Conservation (phyloP, 371 early-diverging fungal species). For the Lichtheimia ornata region DNA sequence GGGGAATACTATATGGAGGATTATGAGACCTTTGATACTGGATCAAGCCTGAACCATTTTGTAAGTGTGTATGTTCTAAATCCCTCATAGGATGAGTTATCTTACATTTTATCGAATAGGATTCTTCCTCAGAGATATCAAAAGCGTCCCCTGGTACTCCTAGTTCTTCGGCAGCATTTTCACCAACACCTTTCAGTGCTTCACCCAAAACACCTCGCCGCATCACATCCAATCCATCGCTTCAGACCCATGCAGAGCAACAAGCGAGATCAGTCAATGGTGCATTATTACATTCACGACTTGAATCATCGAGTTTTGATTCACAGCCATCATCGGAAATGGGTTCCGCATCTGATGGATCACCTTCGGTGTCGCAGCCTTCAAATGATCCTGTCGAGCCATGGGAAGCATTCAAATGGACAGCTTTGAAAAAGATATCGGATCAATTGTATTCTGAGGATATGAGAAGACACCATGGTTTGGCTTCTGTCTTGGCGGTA, state of each 20-base stretch:
- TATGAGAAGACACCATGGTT: slow-evolving; percentile 56
- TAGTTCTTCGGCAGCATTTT: slow-evolving; percentile 15
- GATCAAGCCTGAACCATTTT: slow-evolving; percentile 38
- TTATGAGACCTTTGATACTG: slow-evolving; percentile 39
- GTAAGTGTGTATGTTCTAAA: slow-evolving; percentile 20
- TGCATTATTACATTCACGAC: slow-evolving; percentile 4
- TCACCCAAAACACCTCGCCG: slow-evolving; percentile 20
- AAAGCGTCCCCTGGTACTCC: slow-evolving; percentile 28
- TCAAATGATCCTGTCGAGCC: slow-evolving; percentile 38
- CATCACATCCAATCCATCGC: slow-evolving; percentile 10
- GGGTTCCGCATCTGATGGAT: slow-evolving; percentile 17
- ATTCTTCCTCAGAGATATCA: slow-evolving; percentile 46
- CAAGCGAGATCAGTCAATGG: slow-evolving; percentile 5
- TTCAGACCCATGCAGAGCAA: slow-evolving; percentile 4
- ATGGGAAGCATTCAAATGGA: slow-evolving; percentile 79
- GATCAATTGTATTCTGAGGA: slow-evolving; percentile 66
- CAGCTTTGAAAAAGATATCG: slow-evolving; percentile 65
- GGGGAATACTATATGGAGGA: slow-evolving; percentile 36
- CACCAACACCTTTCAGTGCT: slow-evolving; percentile 15
- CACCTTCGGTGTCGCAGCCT: slow-evolving; percentile 19
- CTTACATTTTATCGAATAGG: slow-evolving; percentile 18
- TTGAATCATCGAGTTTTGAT: slow-evolving; percentile 21
- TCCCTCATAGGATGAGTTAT: not conserved
- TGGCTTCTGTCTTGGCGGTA: slow-evolving; percentile 62
- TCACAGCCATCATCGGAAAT: slow-evolving; percentile 33